Percentiles rank a stretch among this genome's conserved stretches.
Evolutionary conservation across 2,329 filamentous ascomycete species (phyloP).

Genomic region (Fusarium chuoi): DNA sequence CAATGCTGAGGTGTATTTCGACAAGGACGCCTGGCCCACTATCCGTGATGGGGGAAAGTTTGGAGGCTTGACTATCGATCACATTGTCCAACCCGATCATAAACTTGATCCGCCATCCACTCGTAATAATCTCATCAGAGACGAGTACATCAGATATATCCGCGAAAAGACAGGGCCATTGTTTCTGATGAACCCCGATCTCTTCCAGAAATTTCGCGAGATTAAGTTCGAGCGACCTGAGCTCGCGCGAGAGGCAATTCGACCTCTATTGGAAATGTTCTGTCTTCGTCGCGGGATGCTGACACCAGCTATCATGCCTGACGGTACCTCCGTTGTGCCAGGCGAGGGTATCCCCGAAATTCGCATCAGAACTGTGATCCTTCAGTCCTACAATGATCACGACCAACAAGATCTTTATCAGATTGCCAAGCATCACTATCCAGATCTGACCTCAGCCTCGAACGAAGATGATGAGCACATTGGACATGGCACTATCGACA

Average conservation of each 20-base stretch:
- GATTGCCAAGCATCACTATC: neutral
- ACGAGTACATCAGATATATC: rapidly evolving
- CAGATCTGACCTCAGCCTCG: too few relatives aligned
- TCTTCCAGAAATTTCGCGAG: rapidly evolving
- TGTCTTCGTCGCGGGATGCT: neutral
- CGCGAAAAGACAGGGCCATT: rapidly evolving
- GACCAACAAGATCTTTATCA: rapidly evolving
- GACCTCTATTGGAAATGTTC: neutral
- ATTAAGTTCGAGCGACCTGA: rapidly evolving
- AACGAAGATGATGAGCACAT: too few relatives aligned
- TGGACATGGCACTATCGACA: neutral
- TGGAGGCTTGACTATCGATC: neutral
- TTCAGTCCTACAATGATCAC: rapidly evolving
- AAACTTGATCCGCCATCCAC: rapidly evolving
- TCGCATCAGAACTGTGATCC: rapidly evolving
- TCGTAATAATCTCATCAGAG: neutral
- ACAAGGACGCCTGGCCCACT: neutral
- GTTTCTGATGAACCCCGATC: rapidly evolving
- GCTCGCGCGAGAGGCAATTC: rapidly evolving
- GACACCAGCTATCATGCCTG: rapidly evolving
- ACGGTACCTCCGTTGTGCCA: rapidly evolving
- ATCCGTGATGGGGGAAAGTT: rapidly evolving
- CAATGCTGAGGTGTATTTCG: neutral
- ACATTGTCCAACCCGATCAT: neutral
- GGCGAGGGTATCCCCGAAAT: rapidly evolving